Evolutionary conservation across 2,329 filamentous ascomycete genomes (phyloP).

Genomic region (Xylariales sp.): DNA sequence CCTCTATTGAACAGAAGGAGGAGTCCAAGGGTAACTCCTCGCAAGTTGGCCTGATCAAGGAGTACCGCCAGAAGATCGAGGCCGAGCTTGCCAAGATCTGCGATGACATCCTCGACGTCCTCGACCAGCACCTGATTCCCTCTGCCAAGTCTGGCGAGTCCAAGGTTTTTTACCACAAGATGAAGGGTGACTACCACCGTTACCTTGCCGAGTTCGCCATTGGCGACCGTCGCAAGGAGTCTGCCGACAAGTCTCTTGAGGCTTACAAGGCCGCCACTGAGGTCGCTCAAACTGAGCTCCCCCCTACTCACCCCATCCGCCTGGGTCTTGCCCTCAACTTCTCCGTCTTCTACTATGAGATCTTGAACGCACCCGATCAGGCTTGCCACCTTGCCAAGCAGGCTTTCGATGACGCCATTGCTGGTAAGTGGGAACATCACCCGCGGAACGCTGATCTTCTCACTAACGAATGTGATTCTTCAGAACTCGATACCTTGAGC

Average conservation of each 20-base stretch:
- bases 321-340: conserved; percentile 92
- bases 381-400: conserved; percentile 97
- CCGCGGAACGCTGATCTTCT: neutral
- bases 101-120: conserved; percentile 92
- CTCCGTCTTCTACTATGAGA: conserved; percentile 99
- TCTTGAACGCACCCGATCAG: conserved; percentile 96
- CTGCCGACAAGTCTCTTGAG: conserved; percentile 90
- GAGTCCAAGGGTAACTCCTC: conserved; percentile 96
- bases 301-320: conserved; percentile 89
- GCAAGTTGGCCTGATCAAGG: conserved; percentile 89
- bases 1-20: conserved; percentile 99
- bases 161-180: conserved; percentile 99
- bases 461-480: conserved; percentile 16
- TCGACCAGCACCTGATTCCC: conserved; percentile 90
- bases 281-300: conserved; percentile 82
- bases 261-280: conserved; percentile 95
- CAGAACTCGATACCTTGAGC: conserved; percentile 92
- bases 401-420: conserved; percentile 95
- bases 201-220: conserved; percentile 96
- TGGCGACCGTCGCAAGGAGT: conserved; percentile 91
- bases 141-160: conserved; percentile 94
- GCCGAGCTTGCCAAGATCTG: conserved; percentile 95
- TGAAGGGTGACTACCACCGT: conserved; percentile 99
- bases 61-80: conserved; percentile 99
- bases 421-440: conserved; percentile 37